Evolutionary conservation across 2,329 filamentous ascomycete genomes (phyloP), one percentile per base, ranked within the genome.

Genomic region (Apiospora rasikravindrae): DNA sequence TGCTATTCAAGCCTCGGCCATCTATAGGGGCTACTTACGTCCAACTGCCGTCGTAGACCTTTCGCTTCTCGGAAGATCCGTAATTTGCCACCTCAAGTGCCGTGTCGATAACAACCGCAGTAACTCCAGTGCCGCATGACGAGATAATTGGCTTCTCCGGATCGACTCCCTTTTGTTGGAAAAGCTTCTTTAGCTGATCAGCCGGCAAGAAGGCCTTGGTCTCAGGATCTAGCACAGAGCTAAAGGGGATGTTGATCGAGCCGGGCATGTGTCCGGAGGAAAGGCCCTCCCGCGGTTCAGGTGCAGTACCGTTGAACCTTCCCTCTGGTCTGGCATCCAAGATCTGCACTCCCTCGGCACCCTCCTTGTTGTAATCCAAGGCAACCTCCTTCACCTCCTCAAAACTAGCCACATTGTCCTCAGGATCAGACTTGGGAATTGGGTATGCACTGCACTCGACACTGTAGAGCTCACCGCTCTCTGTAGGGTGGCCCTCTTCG

Each of bases 31-130:
- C 29, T 51, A 92, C 93, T 91, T 86, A 97, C 89, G 96, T 98
- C 96, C 96, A 99, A 82, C 95, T 98, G 67, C 96, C 96, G 81
- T 99, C 96, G 79, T 99, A 99, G 29, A 99, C 87, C 79, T 89
- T 91, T 76, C 94, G 89, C 71, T 89, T 89, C 73, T 91, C 88
- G 0, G 88, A 83, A 4, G 89, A 85, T 1, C 93, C 93, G 79
- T 91, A 95, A 1, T 91, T 92, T 29, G 95, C 94, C 81, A 94
- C 91, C 42, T 90, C 90, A 70, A 99, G 84, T 1, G 95, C 96
- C 49, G 95, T 92, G 80, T 99, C 96, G 57, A 99, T 90, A 61
- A 98, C 90, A 24, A 94, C 94, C 10, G 96, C 96, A 14, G 95
- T 98, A 69, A 99, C 96, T 45, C 96, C 96, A 8, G 95, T 98